Percentiles rank a stretch among this genome's conserved stretches.
Conservation (phyloP, 805 yeast genomes). For the Lipomyces sp. region DNA sequence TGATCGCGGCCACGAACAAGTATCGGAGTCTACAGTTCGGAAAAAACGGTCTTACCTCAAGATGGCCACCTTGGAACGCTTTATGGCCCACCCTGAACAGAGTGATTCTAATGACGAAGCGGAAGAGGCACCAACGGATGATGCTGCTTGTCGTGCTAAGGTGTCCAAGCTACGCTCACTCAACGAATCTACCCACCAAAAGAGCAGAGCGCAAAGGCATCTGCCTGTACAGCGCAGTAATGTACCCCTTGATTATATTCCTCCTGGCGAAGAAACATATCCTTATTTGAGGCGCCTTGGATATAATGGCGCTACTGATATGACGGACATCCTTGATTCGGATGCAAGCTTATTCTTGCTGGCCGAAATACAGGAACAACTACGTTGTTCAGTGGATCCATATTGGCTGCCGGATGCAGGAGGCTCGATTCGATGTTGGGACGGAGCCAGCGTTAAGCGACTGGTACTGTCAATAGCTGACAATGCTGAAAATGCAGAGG, state of each 20-base stretch:
- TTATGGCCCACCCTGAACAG: background rate
- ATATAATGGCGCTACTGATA: background rate
- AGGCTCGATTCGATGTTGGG: background rate
- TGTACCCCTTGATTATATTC: constrained; percentile 14
- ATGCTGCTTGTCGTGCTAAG: background rate
- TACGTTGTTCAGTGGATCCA: constrained; percentile 5
- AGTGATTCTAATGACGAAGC: background rate
- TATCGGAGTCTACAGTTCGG: background rate
- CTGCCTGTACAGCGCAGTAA: background rate
- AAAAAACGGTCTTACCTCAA: background rate
- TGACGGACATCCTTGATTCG: background rate
- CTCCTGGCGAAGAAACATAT: constrained; percentile 18
- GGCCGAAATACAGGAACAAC: background rate
- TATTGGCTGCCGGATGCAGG: background rate
- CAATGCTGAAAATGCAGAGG: background rate
- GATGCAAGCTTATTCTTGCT: background rate
- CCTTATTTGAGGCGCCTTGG: background rate
- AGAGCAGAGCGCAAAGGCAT: background rate
- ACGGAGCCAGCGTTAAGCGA: constrained; percentile 1
- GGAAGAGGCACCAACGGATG: background rate
- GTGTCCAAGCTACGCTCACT: background rate
- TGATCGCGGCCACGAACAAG: background rate
- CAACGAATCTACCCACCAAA: background rate
- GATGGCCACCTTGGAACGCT: background rate
- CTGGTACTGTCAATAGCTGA: background rate